Evolutionary conservation across 257 asterid genomes (phyloP), one percentile per base, ranked within the genome.

Genomic region (Voacanga thouarsii): DNA sequence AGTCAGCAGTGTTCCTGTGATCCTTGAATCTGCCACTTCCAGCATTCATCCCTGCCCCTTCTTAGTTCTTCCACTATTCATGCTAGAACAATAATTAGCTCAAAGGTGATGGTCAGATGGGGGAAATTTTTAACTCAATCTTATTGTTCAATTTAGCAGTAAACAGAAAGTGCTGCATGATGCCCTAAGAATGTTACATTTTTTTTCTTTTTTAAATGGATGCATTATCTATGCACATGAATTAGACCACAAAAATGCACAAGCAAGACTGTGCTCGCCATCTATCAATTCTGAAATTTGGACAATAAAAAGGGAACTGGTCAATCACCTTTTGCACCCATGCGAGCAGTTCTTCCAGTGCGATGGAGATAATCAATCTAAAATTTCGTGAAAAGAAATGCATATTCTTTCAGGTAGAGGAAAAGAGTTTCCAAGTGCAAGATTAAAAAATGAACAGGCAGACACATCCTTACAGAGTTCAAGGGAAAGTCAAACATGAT

Each of bases 261-360:
- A 64, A 64, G 43, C 7, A 4, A 64, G 43, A 64, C 37, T 14
- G 18, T 12, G 41, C 11, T 14, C 3, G 23, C 33, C 10, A 59
- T n/a, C 14, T 57, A 65, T n/a, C 23, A 63, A 23, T n/a, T 41
- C 55, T 47, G 47, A 82, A 72, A 51, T 78, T 28, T 47, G 71
- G 5, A 14, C 43, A 63, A 37, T 24, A n/a, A 47, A n/a, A 60
- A 49, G 74, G 59, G 68, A 66, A 47, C 63, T 51, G 64, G 57
- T 60, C 45, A 24, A 50, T 74, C 86, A 95, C 98, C 99, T 90
- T 95, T 95, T 78, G 98, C 99, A 79, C 98, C 99, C 98, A 96
- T 96, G 75, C 98, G 98, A 86, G 99, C 99, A 81, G 99, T 96
- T 87, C 98, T 90, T 85, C 99, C 99, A 77, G 97, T 96, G 56